Percentiles rank a stretch among this genome's conserved stretches.
These are phyloP conservation scores for Sutorius australiensis DNA, from an alignment of 768 basidiomycete genomes.

Conservation along the genomic window DNA sequence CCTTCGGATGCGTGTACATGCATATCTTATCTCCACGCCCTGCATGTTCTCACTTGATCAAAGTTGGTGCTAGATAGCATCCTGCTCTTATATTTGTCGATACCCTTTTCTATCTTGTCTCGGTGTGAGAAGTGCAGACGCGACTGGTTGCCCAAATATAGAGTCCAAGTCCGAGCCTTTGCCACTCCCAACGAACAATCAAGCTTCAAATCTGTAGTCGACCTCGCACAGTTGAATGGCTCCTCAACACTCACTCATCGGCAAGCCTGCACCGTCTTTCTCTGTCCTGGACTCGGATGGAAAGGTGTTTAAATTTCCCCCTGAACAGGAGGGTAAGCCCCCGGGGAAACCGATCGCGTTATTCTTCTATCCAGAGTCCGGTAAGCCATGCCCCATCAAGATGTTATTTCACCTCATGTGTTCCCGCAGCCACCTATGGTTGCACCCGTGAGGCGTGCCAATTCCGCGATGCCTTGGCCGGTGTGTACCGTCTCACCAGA, in stretches of 20 bases:
- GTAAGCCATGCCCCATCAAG: conserved; percentile 34
- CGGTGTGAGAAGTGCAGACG: conserved; percentile 2
- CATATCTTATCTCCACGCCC: conserved; percentile 1
- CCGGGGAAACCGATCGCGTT: conserved; percentile 53
- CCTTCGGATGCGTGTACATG: not conserved
- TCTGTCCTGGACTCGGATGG: conserved; percentile 65
- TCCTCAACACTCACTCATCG: conserved; percentile 49
- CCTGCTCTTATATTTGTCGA: not conserved
- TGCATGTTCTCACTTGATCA: conserved; percentile 2
- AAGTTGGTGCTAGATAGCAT: not conserved
- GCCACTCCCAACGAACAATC: not conserved
- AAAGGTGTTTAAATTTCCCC: conserved; percentile 53
- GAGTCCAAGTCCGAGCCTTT: not conserved
- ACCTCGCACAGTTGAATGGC: conserved; percentile 32
- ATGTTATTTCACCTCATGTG: not conserved
- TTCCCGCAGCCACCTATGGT: conserved; percentile 56
- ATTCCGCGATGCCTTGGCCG: conserved; percentile 73
- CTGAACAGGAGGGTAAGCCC: conserved; percentile 43
- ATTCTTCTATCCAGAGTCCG: conserved; percentile 77
- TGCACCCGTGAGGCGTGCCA: conserved; percentile 82
- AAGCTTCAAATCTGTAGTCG: not conserved
- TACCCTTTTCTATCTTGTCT: not conserved
- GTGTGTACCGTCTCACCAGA: conserved; percentile 35
- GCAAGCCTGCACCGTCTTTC: conserved; percentile 62
- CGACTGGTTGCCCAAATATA: conserved; percentile 8